Percentiles rank a stretch among this genome's conserved stretches.
phyloP scores from a whole-genome alignment of 768 basidiomycete genomes.

The Tricholoma hemisulphureum region DNA sequence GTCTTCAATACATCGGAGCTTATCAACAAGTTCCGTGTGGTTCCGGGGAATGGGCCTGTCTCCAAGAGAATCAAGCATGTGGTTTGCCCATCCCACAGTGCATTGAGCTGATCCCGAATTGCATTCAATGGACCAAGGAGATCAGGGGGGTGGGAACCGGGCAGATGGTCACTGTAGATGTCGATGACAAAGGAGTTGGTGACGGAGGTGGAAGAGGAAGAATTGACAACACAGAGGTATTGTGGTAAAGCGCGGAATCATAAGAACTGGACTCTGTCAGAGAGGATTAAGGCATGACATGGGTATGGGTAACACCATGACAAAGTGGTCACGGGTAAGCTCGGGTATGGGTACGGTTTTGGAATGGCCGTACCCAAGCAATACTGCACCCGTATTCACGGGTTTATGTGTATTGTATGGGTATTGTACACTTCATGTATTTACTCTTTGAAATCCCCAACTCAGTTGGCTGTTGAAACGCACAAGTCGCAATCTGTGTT shows the following conservation, averaged over 20 bases:
- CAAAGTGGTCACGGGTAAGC: too few species aligned
- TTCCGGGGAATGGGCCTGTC: conserved; percentile 40
- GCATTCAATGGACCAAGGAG: conserved; percentile 54
- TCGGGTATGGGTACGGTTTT: too few species aligned
- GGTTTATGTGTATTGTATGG: too few species aligned
- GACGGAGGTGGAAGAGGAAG: conserved; percentile 33
- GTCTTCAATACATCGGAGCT: conserved; percentile 46
- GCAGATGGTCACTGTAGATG: conserved; percentile 35
- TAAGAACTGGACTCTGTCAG: conserved; percentile 12
- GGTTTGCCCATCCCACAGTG: conserved; percentile 63
- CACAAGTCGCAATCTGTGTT: too few species aligned
- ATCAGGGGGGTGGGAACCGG: conserved; percentile 34
- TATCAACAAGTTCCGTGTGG: conserved; percentile 41
- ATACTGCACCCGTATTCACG: too few species aligned
- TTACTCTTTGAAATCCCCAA: too few species aligned
- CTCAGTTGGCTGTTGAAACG: too few species aligned
- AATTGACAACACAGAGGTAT: conserved; percentile 25
- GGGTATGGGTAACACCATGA: too few species aligned
- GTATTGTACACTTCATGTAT: too few species aligned
- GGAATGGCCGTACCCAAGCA: too few species aligned
- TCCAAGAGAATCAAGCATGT: conserved; percentile 61
- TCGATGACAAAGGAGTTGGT: conserved; percentile 36
- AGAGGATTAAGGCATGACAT: too few species aligned
- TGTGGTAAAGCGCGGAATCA: conserved; percentile 10
- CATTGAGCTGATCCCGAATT: conserved; percentile 57